Evolutionary conservation across 441 rosid species (phyloP).

Genomic region (Adansonia grandidieri): DNA sequence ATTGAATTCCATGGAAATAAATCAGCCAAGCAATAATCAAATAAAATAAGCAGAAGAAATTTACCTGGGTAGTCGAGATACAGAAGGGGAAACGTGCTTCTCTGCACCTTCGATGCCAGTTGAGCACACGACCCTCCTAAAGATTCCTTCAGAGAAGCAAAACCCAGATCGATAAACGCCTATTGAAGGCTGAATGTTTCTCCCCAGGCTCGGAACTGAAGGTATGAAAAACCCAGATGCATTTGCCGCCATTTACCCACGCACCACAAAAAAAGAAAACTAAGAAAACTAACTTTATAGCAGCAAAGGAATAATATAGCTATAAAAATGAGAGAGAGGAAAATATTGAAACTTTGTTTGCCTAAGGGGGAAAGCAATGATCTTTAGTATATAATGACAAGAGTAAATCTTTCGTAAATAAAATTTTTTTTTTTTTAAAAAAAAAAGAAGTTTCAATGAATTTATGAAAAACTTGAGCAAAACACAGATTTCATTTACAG

Average conservation of each 20-base stretch:
- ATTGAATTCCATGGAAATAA: neutral
- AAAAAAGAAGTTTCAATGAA: slow-evolving; percentile 5
- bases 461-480: neutral
- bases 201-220: slow-evolving; percentile 55
- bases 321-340: neutral
- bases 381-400: slow-evolving; percentile 26
- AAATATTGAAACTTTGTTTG: neutral
- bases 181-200: slow-evolving; percentile 47
- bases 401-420: neutral
- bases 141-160: slow-evolving; percentile 41
- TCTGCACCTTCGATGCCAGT: slow-evolving; percentile 50
- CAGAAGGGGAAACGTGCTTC: slow-evolving; percentile 55
- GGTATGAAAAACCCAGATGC: slow-evolving; percentile 70
- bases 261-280: neutral
- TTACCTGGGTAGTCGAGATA: slow-evolving; percentile 67
- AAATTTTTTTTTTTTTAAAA: neutral
- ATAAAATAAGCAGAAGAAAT: slow-evolving; percentile 20
- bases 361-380: slow-evolving; percentile 1
- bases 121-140: slow-evolving; percentile 59
- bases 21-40: slow-evolving; percentile 15
- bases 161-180: slow-evolving; percentile 68
- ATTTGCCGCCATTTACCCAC: slow-evolving; percentile 60
- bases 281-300: neutral
- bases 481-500: slow-evolving; percentile 1
- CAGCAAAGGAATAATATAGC: neutral